Percentiles rank a stretch among this genome's conserved stretches.
These are phyloP conservation scores for Aristolochia contorta DNA, from an alignment of 164 flowering plant genomes.

Conservation along the genomic window DNA sequence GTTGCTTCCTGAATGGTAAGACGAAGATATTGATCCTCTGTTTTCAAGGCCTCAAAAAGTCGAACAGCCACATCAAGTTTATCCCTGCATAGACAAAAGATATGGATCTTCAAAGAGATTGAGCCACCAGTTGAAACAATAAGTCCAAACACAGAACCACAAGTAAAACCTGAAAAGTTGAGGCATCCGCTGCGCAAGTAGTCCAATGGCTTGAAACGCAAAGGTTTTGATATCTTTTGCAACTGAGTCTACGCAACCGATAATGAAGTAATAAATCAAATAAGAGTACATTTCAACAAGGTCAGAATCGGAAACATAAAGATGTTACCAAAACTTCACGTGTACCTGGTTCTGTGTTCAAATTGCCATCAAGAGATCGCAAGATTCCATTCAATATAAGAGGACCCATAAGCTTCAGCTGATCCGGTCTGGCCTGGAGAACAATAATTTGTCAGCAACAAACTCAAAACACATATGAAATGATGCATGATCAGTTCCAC, in stretches of 20 bases:
- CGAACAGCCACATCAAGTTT: slow-evolving; percentile 87
- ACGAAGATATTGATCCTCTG: slow-evolving; percentile 63
- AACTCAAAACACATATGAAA: too few species aligned
- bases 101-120: too few species aligned
- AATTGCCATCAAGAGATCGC: slow-evolving; percentile 61
- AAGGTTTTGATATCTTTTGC: slow-evolving; percentile 65
- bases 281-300: neutral
- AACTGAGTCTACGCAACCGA: slow-evolving; percentile 27
- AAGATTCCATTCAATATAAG: slow-evolving; percentile 66
- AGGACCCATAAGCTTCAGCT: slow-evolving; percentile 92
- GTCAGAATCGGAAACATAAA: neutral
- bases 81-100: slow-evolving; percentile 31
- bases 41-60: slow-evolving; percentile 80
- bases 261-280: neutral
- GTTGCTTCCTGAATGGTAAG: slow-evolving; percentile 74
- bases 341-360: slow-evolving; percentile 56
- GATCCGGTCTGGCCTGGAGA: slow-evolving; percentile 10
- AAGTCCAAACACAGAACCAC: neutral
- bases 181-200: slow-evolving; percentile 91
- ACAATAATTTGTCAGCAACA: too few species aligned
- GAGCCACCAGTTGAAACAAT: neutral
- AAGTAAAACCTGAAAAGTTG: slow-evolving; percentile 68
- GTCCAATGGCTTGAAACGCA: slow-evolving; percentile 87
- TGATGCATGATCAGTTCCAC: too few species aligned
- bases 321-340: neutral